phyloP scores from a whole-genome alignment of 768 basidiomycete species.

The Solioccasus polychromus region DNA sequence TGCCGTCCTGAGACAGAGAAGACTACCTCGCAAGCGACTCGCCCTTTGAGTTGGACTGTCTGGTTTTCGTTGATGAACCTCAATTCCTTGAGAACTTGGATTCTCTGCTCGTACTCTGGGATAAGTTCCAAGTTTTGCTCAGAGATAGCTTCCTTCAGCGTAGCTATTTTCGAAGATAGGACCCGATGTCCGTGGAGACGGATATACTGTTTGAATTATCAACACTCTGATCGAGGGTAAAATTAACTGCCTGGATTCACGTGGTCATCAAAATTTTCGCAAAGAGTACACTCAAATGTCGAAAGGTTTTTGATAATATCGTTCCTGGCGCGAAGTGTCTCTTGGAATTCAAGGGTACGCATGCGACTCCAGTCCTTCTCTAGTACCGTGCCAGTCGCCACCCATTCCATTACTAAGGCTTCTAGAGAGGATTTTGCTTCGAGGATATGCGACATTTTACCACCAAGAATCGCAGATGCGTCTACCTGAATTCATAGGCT shows the following conservation, averaged over 20 bases:
- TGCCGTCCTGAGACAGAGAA: not conserved
- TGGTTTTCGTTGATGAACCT: conserved; percentile 95
- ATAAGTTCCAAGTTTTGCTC: conserved; percentile 96
- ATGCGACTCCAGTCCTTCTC: conserved; percentile 87
- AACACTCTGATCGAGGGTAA: conserved; percentile 3
- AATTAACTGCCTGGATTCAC: conserved; percentile 43
- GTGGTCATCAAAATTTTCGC: conserved; percentile 69
- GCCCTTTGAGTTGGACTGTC: conserved; percentile 92
- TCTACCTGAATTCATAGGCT: conserved; percentile 55
- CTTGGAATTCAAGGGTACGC: conserved; percentile 89
- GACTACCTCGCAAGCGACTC: conserved; percentile 93
- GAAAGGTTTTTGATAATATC: conserved; percentile 43
- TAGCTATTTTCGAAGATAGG: conserved; percentile 69
- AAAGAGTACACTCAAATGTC: conserved; percentile 50
- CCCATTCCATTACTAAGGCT: conserved; percentile 56
- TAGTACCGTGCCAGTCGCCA: conserved; percentile 41
- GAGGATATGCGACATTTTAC: conserved; percentile 59
- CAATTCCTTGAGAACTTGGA: conserved; percentile 85
- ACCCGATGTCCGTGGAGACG: conserved; percentile 73
- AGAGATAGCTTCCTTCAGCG: conserved; percentile 81
- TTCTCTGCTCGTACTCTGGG: conserved; percentile 94
- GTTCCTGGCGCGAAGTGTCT: conserved; percentile 62
- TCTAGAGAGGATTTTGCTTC: conserved; percentile 53
- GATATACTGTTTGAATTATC: conserved; percentile 55
- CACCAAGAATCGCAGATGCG: conserved; percentile 64